phyloP scores from a whole-genome alignment of 2,329 filamentous ascomycete genomes.

The Monilinia polystroma region DNA sequence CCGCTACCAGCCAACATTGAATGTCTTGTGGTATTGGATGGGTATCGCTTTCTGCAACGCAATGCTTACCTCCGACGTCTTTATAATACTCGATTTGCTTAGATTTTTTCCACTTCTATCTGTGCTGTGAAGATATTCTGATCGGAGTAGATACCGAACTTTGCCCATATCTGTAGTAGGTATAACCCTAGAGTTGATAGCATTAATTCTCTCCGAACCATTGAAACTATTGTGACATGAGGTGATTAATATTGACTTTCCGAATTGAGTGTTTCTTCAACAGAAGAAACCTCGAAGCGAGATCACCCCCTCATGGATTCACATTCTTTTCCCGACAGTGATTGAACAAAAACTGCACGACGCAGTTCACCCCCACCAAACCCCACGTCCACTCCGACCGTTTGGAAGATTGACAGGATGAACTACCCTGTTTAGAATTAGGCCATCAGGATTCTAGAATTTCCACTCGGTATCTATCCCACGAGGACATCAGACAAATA shows the following conservation, averaged over 20 bases:
- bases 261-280: not conserved
- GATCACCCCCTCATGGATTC: not conserved
- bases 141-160: not conserved
- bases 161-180: not conserved
- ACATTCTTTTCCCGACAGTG: not conserved
- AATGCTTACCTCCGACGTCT: not conserved
- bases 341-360: conserved; percentile 8
- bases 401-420: not conserved
- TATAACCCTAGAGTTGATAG: not conserved
- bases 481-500: not conserved
- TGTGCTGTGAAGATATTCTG: not conserved
- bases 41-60: not conserved
- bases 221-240: not conserved
- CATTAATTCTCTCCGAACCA: not conserved
- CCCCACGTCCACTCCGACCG: conserved; percentile 6
- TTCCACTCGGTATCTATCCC: not conserved
- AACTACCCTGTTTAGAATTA: conserved; percentile 11
- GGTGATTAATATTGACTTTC: not conserved
- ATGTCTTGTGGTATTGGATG: not conserved
- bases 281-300: not conserved
- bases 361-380: conserved; percentile 14
- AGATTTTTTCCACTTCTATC: not conserved
- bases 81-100: not conserved
- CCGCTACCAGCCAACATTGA: not conserved
- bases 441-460: conserved; percentile 1